These are phyloP conservation scores for Daedalea quercina DNA, from an alignment of 768 basidiomycete genomes.

Conservation along the genomic window DNA sequence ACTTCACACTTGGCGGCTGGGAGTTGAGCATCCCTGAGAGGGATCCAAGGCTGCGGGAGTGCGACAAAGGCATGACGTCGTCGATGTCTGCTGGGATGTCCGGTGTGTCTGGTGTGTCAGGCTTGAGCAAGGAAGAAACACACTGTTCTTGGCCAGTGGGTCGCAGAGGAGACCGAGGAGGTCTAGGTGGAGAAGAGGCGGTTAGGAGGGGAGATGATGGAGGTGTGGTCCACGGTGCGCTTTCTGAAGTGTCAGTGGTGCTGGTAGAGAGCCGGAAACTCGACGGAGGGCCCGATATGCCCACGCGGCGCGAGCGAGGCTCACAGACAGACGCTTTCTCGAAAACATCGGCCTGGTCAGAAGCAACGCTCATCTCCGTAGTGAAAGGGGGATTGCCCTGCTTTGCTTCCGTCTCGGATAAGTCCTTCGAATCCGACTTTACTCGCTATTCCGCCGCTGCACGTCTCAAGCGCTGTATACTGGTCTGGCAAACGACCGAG, in stretches of 20 bases:
- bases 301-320: slow-evolving; percentile 31
- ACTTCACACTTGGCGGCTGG: slow-evolving; percentile 6
- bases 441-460: not conserved
- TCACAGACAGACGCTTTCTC: slow-evolving; percentile 14
- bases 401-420: not conserved
- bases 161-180: slow-evolving; percentile 25
- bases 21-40: slow-evolving; percentile 18
- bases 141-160: slow-evolving; percentile 6
- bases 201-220: slow-evolving; percentile 15
- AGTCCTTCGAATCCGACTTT: not conserved
- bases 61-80: slow-evolving; percentile 19
- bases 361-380: slow-evolving; percentile 17
- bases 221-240: slow-evolving; percentile 10
- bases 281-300: slow-evolving; percentile 9
- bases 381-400: not conserved
- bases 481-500: not conserved
- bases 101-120: slow-evolving; percentile 3
- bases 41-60: slow-evolving; percentile 21
- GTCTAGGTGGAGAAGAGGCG: slow-evolving; percentile 19
- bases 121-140: slow-evolving; percentile 8
- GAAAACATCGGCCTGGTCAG: slow-evolving; percentile 4
- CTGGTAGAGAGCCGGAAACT: slow-evolving; percentile 16
- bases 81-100: slow-evolving; percentile 4
- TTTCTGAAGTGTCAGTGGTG: slow-evolving; percentile 10
- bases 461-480: not conserved